phyloP scores from a whole-genome alignment of 345 rosid species.

The Clausena lansium region DNA sequence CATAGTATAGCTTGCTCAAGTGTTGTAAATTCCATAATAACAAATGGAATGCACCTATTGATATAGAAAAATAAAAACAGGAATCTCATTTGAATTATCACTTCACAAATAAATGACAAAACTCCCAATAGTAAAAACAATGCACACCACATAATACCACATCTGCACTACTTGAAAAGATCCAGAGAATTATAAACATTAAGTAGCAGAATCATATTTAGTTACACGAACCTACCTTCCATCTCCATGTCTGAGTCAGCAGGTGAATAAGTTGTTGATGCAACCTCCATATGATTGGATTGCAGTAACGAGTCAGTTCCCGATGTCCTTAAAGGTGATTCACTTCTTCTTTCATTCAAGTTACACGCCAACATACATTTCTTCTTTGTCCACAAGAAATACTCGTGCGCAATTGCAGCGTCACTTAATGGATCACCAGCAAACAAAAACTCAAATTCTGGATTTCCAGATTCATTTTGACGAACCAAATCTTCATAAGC shows the following conservation, averaged over 20 bases:
- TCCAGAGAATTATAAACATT: neutral
- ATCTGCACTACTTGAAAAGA: neutral
- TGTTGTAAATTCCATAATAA: neutral
- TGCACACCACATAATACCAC: neutral
- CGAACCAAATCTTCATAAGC: conserved; percentile 35
- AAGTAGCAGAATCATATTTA: conserved; percentile 15
- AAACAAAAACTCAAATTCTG: conserved; percentile 39
- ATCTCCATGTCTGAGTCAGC: conserved; percentile 82
- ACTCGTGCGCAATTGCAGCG: conserved; percentile 35
- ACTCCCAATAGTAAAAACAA: neutral
- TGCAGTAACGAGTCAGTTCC: conserved; percentile 18
- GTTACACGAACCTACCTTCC: conserved; percentile 78
- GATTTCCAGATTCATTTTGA: conserved; percentile 29
- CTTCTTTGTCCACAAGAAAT: conserved; percentile 41
- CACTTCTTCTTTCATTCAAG: conserved; percentile 14
- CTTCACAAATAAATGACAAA: neutral
- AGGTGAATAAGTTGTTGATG: conserved; percentile 26
- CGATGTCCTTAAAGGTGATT: conserved; percentile 15
- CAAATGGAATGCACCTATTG: neutral
- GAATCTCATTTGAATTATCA: neutral
- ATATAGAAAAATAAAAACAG: neutral
- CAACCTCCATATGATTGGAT: conserved; percentile 8
- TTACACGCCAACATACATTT: conserved; percentile 20
- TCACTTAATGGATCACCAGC: conserved; percentile 43
- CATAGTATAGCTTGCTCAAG: neutral